These are phyloP conservation scores for Aureobasidium sp. DNA, from an alignment of 2,329 filamentous ascomycete genomes.

Conservation along the genomic window DNA sequence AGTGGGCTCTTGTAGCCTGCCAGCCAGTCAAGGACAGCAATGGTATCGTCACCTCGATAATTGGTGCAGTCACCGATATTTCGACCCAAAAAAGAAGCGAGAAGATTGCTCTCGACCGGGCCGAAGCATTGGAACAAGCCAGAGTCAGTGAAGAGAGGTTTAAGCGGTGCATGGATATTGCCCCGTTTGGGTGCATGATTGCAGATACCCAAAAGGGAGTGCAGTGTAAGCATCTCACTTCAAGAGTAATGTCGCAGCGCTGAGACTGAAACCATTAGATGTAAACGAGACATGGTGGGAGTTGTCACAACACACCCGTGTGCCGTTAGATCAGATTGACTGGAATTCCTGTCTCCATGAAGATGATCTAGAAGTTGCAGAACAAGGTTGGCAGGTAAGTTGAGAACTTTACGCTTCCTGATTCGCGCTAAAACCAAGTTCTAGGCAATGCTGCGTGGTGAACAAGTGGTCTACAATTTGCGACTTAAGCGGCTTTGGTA, in stretches of 20 bases:
- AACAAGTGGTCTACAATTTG: constrained; percentile 29
- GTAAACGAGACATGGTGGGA: constrained; percentile 16
- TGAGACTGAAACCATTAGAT: background rate
- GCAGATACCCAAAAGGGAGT: constrained; percentile 18
- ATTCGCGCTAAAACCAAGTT: background rate
- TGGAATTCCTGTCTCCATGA: constrained; percentile 12
- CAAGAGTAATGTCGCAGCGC: too few species aligned
- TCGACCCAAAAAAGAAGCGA: constrained; percentile 21
- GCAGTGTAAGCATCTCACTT: background rate
- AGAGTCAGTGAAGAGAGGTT: constrained; percentile 33
- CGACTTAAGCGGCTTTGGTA: constrained; percentile 32
- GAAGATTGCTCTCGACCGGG: constrained; percentile 33
- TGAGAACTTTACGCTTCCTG: background rate
- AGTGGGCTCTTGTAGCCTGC: constrained; percentile 1
- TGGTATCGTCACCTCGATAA: constrained; percentile 15
- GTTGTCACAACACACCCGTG: constrained; percentile 4
- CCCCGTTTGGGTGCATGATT: constrained; percentile 29
- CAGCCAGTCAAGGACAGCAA: background rate
- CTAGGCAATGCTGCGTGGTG: background rate
- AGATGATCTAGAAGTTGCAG: constrained; percentile 31
- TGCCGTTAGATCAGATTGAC: constrained; percentile 24
- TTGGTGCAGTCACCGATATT: constrained; percentile 23
- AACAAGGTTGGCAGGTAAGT: constrained; percentile 28
- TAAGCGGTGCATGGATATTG: constrained; percentile 25
- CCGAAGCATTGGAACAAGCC: constrained; percentile 32